Evolutionary conservation across 495 filamentous ascomycete species (phyloP).

Genomic region (Echria macrotheca): DNA sequence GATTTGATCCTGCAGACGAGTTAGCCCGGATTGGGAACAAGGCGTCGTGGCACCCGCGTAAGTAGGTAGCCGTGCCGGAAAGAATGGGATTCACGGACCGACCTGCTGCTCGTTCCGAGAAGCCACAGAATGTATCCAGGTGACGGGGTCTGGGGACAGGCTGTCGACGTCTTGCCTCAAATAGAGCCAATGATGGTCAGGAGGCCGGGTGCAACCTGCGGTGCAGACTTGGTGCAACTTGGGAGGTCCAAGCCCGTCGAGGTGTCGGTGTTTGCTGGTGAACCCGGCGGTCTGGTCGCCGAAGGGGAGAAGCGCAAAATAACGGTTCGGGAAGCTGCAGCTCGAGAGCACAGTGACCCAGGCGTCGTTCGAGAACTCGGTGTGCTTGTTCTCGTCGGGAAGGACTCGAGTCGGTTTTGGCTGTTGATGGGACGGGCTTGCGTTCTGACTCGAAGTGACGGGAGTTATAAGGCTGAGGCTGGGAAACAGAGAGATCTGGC

Average conservation of each 20-base stretch:
- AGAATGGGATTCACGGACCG: not conserved
- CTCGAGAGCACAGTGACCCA: too few species aligned
- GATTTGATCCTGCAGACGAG: slow-evolving; percentile 14
- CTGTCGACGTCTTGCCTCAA: slow-evolving; percentile 19
- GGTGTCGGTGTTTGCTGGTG: not conserved
- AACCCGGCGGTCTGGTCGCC: not conserved
- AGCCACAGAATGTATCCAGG: slow-evolving; percentile 22
- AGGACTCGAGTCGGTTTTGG: too few species aligned
- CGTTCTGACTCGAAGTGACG: not conserved
- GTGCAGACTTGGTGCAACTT: too few species aligned
- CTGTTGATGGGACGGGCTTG: slow-evolving; percentile 13
- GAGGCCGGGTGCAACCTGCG: too few species aligned
- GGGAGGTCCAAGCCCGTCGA: not conserved
- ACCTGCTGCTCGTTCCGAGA: slow-evolving; percentile 16
- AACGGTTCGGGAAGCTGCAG: slow-evolving; percentile 21
- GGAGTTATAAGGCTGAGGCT: too few species aligned
- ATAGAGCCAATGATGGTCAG: slow-evolving; percentile 6
- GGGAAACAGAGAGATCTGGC: not conserved
- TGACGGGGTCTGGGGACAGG: slow-evolving; percentile 22
- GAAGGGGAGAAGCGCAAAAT: not conserved
- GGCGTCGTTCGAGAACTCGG: too few species aligned
- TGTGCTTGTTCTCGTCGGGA: too few species aligned
- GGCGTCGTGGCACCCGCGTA: slow-evolving; percentile 1
- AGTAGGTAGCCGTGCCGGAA: slow-evolving; percentile 6
- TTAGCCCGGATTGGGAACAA: slow-evolving; percentile 18